Evolutionary conservation across 345 rosid genomes (phyloP).

Genomic region (Linum tenue): DNA sequence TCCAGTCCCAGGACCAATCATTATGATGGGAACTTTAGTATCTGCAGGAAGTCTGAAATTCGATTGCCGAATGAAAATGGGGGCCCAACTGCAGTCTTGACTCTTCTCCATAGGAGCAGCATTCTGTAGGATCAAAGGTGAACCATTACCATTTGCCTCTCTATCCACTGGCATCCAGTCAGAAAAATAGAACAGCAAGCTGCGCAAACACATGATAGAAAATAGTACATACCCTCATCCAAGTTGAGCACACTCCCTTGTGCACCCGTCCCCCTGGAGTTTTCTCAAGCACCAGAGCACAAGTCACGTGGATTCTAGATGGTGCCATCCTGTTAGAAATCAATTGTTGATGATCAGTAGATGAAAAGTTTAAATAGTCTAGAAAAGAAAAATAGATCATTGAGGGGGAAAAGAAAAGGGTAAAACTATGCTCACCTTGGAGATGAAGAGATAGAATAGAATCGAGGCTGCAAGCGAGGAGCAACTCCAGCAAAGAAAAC

Average conservation of each 20-base stretch:
- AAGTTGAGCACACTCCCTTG: slow-evolving; percentile 94
- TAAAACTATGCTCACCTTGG: slow-evolving; percentile 48
- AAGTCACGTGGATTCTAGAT: slow-evolving; percentile 76
- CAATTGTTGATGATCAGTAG: slow-evolving; percentile 10
- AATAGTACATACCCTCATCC: slow-evolving; percentile 60
- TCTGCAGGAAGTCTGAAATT: slow-evolving; percentile 85
- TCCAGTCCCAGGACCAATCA: slow-evolving; percentile 98
- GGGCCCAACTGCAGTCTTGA: slow-evolving; percentile 67
- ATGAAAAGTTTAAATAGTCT: neutral
- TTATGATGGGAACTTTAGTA: slow-evolving; percentile 65
- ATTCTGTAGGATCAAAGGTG: slow-evolving; percentile 29
- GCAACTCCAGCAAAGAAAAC: slow-evolving; percentile 91
- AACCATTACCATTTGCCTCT: neutral
- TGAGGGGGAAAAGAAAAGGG: neutral
- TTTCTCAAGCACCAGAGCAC: slow-evolving; percentile 76
- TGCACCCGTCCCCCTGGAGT: slow-evolving; percentile 81
- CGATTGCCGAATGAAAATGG: slow-evolving; percentile 81
- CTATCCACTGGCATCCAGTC: neutral
- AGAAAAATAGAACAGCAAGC: neutral
- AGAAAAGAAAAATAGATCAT: slow-evolving; percentile 10
- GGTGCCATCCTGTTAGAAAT: slow-evolving; percentile 47
- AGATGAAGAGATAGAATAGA: slow-evolving; percentile 91
- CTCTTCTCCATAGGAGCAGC: slow-evolving; percentile 59
- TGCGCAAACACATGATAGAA: neutral
- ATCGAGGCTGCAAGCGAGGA: slow-evolving; percentile 87